Evolutionary conservation across 2,329 filamentous ascomycete genomes (phyloP).

Genomic region (Talaromyces albobiverticillius): DNA sequence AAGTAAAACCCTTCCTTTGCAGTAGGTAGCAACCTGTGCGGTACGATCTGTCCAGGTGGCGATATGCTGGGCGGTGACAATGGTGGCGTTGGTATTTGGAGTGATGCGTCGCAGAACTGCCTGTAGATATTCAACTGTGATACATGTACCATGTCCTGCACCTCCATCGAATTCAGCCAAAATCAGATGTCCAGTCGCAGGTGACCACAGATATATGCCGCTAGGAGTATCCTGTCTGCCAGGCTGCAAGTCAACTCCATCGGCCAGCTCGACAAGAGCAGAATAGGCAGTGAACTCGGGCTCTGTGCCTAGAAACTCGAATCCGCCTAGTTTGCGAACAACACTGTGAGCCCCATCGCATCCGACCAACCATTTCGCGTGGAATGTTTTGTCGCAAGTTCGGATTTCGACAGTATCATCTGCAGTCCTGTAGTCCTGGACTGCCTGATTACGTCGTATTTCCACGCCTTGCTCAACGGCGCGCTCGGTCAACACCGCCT

Average conservation of each 20-base stretch:
- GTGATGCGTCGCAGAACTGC: background rate
- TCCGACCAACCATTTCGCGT: conserved; percentile 38
- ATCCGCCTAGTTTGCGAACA: conserved; percentile 34
- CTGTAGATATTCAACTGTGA: background rate
- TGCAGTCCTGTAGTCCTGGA: background rate
- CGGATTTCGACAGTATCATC: background rate
- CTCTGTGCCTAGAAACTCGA: conserved; percentile 37
- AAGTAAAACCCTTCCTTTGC: conserved; percentile 66
- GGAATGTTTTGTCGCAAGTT: conserved; percentile 18
- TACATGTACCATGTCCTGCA: background rate
- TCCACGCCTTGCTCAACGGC: background rate
- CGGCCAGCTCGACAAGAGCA: conserved; percentile 31
- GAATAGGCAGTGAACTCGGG: conserved; percentile 36
- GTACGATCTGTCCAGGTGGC: background rate
- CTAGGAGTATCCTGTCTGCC: background rate
- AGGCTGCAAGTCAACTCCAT: conserved; percentile 12
- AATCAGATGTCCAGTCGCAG: background rate
- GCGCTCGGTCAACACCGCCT: background rate
- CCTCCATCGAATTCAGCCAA: background rate
- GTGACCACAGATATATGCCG: background rate
- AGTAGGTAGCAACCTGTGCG: background rate
- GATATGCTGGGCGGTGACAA: background rate
- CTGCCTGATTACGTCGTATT: background rate
- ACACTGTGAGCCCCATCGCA: conserved; percentile 43
- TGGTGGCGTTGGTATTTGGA: background rate